Base-by-base conservation (phyloP, 1,139 yeast genomes). In the Zygoascus hellenicus region DNA sequence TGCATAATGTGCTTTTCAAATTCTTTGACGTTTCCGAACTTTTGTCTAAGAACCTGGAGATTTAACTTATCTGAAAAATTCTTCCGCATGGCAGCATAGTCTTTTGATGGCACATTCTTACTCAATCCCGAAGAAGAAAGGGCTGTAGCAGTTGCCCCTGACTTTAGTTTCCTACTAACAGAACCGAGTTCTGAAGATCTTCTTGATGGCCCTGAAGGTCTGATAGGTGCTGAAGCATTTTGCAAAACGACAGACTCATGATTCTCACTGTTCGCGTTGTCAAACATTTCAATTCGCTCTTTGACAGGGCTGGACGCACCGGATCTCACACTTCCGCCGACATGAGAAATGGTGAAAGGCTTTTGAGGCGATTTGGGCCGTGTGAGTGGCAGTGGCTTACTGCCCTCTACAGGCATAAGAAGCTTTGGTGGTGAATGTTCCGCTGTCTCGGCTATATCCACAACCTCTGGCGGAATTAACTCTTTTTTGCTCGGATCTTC, bases 1-100 rank as follows among this genome's bases (percentile, higher is more conserved):
- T 48, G 34, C 40, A 58, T 53, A 34, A 62, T 46, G 46, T 62
- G 66, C 22, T 59, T 51, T 36, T 64, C 66, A 13, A 63, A 54
- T 36, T 63, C 67, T 10, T 54, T 51, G 11, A 62, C 54, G 29
- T 61, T 55, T n/a, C 62, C 61, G 38, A 60, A 57, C 36, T 59
- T 44, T 38, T 51, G 58, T 11, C 56, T 44, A 11, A 55, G 36
- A 2, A 55, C 40, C 31, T 53, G 55, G 33, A 54, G 47, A 16
- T 46, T 48, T 30, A 55, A 48, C 37, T 50, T 47, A 17, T 55
- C 56, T 2, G 54, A 37, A 22, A 56, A 45, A 44, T 54, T 54
- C 42, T 54, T 56, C 16, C 55, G 34, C 9, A 50, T 35, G n/a
- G 49, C 43, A 4, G 30, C 43, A 31, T 15, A 30, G 26, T 39